Evolutionary conservation across 768 basidiomycete species (phyloP).

Genomic region (Crucibulum laeve): DNA sequence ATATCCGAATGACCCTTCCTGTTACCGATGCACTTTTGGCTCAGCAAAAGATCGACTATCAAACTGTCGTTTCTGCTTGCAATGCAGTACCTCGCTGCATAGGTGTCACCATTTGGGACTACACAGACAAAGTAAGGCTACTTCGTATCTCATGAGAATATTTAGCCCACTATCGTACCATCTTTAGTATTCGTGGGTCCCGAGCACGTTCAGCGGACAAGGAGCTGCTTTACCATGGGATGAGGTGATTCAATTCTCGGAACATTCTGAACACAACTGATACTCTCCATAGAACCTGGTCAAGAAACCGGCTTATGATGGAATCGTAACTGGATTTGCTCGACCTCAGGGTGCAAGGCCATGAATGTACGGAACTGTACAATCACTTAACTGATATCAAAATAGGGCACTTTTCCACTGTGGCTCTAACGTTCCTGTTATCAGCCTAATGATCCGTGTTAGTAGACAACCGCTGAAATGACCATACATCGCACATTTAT

Average conservation of each 20-base stretch:
- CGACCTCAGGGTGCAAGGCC: too few species aligned
- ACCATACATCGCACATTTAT: too few species aligned
- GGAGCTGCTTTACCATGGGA: constrained; percentile 36
- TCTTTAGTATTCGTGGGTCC: constrained; percentile 35
- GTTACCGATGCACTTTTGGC: constrained; percentile 39
- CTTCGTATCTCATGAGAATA: too few species aligned
- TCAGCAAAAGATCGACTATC: constrained; percentile 57
- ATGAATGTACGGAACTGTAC: too few species aligned
- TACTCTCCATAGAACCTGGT: constrained; percentile 25
- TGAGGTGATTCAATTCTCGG: constrained; percentile 14
- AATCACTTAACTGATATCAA: too few species aligned
- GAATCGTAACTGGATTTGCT: constrained; percentile 31
- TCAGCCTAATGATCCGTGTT: too few species aligned
- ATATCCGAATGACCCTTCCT: constrained; percentile 57
- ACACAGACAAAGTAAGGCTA: constrained; percentile 29
- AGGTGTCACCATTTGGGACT: constrained; percentile 43
- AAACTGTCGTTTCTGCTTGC: constrained; percentile 50
- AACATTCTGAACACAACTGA: background rate
- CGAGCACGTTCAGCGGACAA: constrained; percentile 30
- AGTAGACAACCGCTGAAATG: too few species aligned
- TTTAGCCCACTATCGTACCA: background rate
- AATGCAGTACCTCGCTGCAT: constrained; percentile 35
- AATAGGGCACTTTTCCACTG: too few species aligned
- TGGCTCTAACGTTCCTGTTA: too few species aligned
- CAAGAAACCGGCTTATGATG: constrained; percentile 42